Base-by-base conservation (phyloP, 495 filamentous ascomycete species). In the Chaetomium cochliodes region DNA sequence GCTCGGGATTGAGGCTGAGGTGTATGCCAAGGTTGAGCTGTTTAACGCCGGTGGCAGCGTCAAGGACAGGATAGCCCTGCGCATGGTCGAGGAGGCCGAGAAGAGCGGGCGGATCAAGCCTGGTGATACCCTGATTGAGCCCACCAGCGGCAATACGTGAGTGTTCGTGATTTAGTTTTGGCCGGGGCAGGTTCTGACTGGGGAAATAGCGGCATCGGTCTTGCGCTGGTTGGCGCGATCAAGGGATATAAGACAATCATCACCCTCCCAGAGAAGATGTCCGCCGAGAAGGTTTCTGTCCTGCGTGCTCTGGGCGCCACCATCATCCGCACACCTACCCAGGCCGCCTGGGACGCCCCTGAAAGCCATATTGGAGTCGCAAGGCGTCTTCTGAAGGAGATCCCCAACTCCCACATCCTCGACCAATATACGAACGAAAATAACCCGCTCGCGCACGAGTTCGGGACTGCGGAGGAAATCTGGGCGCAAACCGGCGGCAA, bases 241-340 rank as follows among this genome's bases (percentile, higher is more conserved):
- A 97, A 97, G 80, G 93, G 90, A 57, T 98, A 99, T 79, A 94
- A 93, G 76, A 94, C 91, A 18, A 97, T 99, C 76, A 99, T 99
- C 72, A 99, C 94, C 0, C 86, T 99, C 3, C 94, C 94, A 44
- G 94, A 99, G 80, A 99, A 99, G 82, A 99, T 99, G 94, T 96
- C 92, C 7, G 86, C 92, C 30, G 94, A 99, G 78, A 99, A 99
- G 75, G 96, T 99, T 15, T 86, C 92, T 2, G 94, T 99, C 13
- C 82, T 99, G 28, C 87, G 91, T 53, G 93, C 94, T 20, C 84
- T 99, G 39, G 94, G 94, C 63, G 93, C 94, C 25, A 97, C 94
- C 68, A 98, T 99, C 73, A 96, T 99, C 68, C 89, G 94, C 55
- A 99, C 94, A 1, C 96, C 94, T 28, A 98, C 96, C 25, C 90